These are phyloP conservation scores for Colletotrichum sp. DNA, from an alignment of 2,329 filamentous ascomycete genomes.

Conservation along the genomic window DNA sequence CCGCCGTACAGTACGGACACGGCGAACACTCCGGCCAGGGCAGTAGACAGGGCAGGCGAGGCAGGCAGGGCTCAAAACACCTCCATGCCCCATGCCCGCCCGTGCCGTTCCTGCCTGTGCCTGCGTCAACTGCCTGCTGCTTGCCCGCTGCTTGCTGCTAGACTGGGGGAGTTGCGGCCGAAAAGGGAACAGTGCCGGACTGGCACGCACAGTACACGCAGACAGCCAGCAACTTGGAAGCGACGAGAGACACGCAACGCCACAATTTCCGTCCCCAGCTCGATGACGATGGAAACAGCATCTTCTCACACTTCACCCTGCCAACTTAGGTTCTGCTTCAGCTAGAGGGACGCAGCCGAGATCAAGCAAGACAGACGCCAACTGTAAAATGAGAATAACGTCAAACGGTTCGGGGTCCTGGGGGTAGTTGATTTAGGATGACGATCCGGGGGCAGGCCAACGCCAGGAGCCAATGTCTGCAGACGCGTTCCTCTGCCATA, in stretches of 20 bases:
- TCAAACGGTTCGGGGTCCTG: slow-evolving; percentile 3
- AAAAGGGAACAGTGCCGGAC: neutral
- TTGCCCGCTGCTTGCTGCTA: neutral
- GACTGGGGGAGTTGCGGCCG: neutral
- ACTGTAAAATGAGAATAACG: neutral
- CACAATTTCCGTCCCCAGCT: slow-evolving; percentile 20
- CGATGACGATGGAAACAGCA: slow-evolving; percentile 15
- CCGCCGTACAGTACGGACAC: neutral
- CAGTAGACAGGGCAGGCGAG: neutral
- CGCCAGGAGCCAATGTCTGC: neutral
- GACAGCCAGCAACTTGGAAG: neutral
- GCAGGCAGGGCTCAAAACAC: slow-evolving; percentile 1
- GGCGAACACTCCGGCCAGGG: neutral
- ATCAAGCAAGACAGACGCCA: neutral
- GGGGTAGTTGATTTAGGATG: neutral
- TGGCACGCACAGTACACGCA: neutral
- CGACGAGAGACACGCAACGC: slow-evolving; percentile 13
- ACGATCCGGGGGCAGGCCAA: neutral
- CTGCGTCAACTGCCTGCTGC: slow-evolving; percentile 3
- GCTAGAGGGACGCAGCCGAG: neutral
- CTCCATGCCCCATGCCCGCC: neutral
- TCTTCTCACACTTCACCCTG: neutral
- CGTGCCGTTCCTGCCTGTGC: neutral
- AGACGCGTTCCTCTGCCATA: neutral
- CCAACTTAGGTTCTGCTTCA: neutral